Evolutionary conservation across 2,329 filamentous ascomycete genomes (phyloP).

Genomic region (Talaromyces sp.): DNA sequence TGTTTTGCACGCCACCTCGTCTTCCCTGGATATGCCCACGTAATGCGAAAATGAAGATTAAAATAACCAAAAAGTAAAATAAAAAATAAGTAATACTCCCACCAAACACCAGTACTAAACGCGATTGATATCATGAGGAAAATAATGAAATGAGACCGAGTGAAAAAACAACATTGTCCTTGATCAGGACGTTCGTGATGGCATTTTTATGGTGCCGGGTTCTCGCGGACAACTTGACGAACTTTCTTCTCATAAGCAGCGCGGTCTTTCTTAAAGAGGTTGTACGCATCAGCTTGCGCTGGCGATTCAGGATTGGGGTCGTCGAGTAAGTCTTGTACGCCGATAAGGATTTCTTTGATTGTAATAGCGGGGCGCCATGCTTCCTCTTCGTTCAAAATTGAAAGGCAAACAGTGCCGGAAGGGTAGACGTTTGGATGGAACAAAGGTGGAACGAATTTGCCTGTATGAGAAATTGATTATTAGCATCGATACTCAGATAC

Average conservation of each 20-base stretch:
- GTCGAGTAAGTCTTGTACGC: conserved; percentile 91
- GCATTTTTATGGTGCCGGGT: conserved; percentile 62
- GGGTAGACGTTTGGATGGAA: conserved; percentile 99
- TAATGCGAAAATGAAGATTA: too few relatives aligned
- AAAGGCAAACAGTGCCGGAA: conserved; percentile 93
- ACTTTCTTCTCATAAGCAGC: conserved; percentile 84
- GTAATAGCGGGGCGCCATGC: conserved; percentile 98
- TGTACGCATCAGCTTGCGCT: conserved; percentile 95
- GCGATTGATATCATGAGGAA: neutral
- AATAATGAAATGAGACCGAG: neutral
- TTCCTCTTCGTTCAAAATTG: conserved; percentile 96
- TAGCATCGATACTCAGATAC: neutral
- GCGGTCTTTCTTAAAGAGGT: conserved; percentile 87
- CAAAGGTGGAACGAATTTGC: conserved; percentile 92
- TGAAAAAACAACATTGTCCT: neutral
- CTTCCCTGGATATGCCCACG: too few relatives aligned
- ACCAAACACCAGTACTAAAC: too few relatives aligned
- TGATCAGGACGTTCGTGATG: neutral
- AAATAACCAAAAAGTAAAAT: too few relatives aligned
- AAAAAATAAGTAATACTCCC: too few relatives aligned
- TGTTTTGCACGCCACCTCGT: too few relatives aligned
- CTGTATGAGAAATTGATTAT: conserved; percentile 43
- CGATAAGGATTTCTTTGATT: conserved; percentile 93
- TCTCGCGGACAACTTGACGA: conserved; percentile 79
- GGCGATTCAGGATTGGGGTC: conserved; percentile 96